Evolutionary conservation across 306 rosid genomes (phyloP).

Genomic region (Amphicarpaea edgeworthii): DNA sequence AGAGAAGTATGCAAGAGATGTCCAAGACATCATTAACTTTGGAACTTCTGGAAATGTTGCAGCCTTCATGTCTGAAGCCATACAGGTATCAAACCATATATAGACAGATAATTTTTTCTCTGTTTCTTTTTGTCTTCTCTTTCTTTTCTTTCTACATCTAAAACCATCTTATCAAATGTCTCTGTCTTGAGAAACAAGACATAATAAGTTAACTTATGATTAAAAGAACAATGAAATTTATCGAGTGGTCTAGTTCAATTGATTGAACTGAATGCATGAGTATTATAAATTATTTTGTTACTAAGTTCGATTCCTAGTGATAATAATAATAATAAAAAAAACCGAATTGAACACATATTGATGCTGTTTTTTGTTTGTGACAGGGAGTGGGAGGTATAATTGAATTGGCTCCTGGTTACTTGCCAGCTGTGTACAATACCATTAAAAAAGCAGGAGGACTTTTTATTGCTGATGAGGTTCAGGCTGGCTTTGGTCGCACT

Average conservation of each 20-base stretch:
- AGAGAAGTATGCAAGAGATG: slow-evolving; percentile 83
- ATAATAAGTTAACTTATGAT: not conserved
- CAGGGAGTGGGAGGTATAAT: slow-evolving; percentile 89
- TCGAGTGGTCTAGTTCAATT: too few relatives aligned
- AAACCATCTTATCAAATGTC: not conserved
- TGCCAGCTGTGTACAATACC: slow-evolving; percentile 64
- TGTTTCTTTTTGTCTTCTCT: not conserved
- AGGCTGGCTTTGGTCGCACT: slow-evolving; percentile 78
- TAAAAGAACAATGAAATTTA: not conserved
- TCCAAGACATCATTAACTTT: slow-evolving; percentile 72
- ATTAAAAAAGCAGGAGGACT: slow-evolving; percentile 85
- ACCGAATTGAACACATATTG: not conserved
- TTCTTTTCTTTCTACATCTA: not conserved
- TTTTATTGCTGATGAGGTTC: slow-evolving; percentile 87
- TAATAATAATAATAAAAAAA: too few relatives aligned
- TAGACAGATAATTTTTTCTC: not conserved
- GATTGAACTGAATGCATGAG: too few relatives aligned
- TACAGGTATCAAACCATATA: slow-evolving; percentile 58
- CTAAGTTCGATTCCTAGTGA: too few relatives aligned
- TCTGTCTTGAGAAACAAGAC: too few relatives aligned
- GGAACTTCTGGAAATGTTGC: slow-evolving; percentile 86
- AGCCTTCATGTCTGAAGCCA: slow-evolving; percentile 83
- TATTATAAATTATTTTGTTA: too few relatives aligned
- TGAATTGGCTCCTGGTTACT: slow-evolving; percentile 89
- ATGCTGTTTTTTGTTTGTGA: slow-evolving; percentile 21